These are phyloP conservation scores for Pinus albicaulis DNA, from an alignment of 75 land plant species.

Conservation along the genomic window DNA sequence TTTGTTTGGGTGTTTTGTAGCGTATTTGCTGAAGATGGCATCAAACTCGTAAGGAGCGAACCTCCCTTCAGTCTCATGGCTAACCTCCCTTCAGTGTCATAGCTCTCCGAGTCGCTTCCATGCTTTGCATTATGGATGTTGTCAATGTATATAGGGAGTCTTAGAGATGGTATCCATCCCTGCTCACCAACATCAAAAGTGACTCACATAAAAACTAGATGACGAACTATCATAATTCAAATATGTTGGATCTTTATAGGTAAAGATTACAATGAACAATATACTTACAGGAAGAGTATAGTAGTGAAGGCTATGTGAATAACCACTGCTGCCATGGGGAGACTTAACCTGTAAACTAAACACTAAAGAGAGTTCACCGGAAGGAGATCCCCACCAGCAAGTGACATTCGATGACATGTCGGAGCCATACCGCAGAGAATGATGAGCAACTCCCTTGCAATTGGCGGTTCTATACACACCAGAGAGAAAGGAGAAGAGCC, in stretches of 20 bases:
- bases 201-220: too few species aligned
- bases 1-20: constrained; percentile 8
- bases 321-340: constrained; percentile 39
- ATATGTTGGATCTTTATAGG: too few species aligned
- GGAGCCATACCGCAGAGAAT: too few species aligned
- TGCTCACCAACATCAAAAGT: neutral
- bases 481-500: too few species aligned
- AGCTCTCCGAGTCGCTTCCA: constrained; percentile 59
- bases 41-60: constrained; percentile 32
- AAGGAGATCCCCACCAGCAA: too few species aligned
- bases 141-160: constrained; percentile 54
- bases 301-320: constrained; percentile 56
- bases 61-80: too few species aligned
- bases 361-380: too few species aligned
- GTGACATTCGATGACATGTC: too few species aligned
- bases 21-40: constrained; percentile 35
- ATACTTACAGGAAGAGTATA: constrained; percentile 64
- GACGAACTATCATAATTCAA: too few species aligned
- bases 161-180: constrained; percentile 36
- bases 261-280: neutral
- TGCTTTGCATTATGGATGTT: constrained; percentile 61
- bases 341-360: too few species aligned
- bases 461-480: too few species aligned
- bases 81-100: constrained; percentile 66
- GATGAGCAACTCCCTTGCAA: too few species aligned